Evolutionary conservation across 129 eudicot genomes (phyloP), one percentile per base, ranked within the genome.

Genomic region (Lonicera japonica): DNA sequence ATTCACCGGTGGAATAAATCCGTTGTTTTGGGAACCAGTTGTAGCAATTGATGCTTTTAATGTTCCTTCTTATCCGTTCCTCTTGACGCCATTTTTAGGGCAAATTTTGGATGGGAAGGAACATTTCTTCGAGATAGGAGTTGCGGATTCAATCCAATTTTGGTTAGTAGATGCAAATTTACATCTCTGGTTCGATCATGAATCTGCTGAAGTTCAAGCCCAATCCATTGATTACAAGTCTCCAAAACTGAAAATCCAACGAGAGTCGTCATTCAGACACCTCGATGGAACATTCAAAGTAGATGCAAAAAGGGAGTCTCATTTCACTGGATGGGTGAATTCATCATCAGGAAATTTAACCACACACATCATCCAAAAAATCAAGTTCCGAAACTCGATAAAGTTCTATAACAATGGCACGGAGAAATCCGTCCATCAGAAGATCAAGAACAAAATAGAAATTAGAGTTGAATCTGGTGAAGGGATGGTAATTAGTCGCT

Each of bases 121-220:
- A n/a, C 95, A 87, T 66, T 18, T 14, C 18, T 70, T 83, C 34
- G 88, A 80, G 57, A 63, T 87, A 54, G 75, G 75, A 12, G 75
- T 87, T 20, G 74, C 78, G 19, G 83, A 81, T 54, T 73, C 82
- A 1, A 83, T 87, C 40, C 61, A 80, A 14, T 81, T 73, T 66
- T 87, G 95, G 95, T 79, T 87, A 23, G 83, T 87, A 50, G 79
- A 87, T 81, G 95, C 91, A 0, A 87, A 87, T 74, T 46, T 87
- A 67, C 95, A 87, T 70, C 63, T 87, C 2, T 87, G 95, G 95
- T 29, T 87, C 18, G 95, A 87, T 71, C 23, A 67, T 25, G 57
- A 63, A 0, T 38, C 70, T 0, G 47, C 47, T 20, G 65, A 41
- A 8, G 82, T 80, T 68, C 70, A 80, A 61, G 86, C 95, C 7